Conservation (phyloP, 495 filamentous ascomycete genomes). For the Cladorrhinum samala region DNA sequence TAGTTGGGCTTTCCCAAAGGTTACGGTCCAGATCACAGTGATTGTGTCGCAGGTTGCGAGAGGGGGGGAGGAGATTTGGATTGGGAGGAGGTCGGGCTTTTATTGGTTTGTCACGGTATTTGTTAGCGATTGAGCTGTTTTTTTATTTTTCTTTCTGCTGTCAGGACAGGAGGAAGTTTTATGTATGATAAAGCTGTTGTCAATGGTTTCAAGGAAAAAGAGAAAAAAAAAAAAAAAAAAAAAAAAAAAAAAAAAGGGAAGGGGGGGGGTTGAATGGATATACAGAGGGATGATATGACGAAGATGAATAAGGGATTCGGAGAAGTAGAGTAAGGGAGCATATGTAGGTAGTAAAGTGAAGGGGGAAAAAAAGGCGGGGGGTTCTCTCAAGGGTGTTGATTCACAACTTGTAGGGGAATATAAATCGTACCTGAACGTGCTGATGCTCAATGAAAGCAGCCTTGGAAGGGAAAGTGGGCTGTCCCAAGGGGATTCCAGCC, state of each 20-base stretch:
- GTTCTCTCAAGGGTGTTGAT: constrained; percentile 1
- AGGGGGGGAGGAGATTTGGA: not conserved
- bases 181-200: no score
- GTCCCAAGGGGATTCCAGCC: constrained; percentile 19
- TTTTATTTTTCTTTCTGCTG: no score
- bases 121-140: not conserved
- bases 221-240: no score
- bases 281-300: no score
- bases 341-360: not conserved
- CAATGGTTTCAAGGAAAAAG: no score
- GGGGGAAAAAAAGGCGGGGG: not conserved
- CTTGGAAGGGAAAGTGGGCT: constrained; percentile 24
- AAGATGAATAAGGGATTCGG: no score
- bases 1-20: constrained; percentile 13
- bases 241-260: no score
- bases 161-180: no score
- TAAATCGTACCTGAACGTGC: constrained; percentile 10
- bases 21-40: constrained; percentile 24
- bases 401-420: constrained; percentile 8
- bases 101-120: not conserved
- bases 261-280: no score
- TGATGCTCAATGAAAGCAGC: constrained; percentile 18
- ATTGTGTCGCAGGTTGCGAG: constrained; percentile 23
- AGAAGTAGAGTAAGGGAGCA: no score
- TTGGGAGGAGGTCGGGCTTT: constrained; percentile 19